Evolutionary conservation across 2,329 filamentous ascomycete species (phyloP).

Genomic region (Claviceps capensis): DNA sequence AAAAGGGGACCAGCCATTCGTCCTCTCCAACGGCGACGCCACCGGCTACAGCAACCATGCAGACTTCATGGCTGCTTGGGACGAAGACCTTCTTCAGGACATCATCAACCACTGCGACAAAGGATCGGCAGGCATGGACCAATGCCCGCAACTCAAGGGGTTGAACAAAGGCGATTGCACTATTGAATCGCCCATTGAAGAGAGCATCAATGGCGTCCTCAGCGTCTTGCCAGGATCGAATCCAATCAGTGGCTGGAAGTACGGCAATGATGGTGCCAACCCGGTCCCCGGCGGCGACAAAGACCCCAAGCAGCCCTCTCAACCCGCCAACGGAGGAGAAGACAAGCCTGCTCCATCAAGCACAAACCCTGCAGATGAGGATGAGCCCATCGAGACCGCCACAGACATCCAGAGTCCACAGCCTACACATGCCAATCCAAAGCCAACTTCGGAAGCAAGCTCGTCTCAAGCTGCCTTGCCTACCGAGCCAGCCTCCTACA

Average conservation of each 20-base stretch:
- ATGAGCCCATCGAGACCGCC: neutral
- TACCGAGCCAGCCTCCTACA: conserved; percentile 12
- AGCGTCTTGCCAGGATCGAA: conserved; percentile 40
- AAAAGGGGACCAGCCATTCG: conserved; percentile 47
- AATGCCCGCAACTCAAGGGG: conserved; percentile 35
- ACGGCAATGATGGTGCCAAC: conserved; percentile 16
- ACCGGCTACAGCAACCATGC: conserved; percentile 59
- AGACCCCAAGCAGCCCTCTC: neutral
- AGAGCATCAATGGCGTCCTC: conserved; percentile 30
- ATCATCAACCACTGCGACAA: conserved; percentile 55
- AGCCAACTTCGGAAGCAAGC: no score
- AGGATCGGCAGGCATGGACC: conserved; percentile 44
- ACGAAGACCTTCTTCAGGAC: conserved; percentile 46
- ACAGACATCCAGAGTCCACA: neutral
- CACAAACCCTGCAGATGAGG: neutral
- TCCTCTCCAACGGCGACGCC: conserved; percentile 54
- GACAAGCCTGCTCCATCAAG: conserved; percentile 2
- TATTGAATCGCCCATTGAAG: conserved; percentile 32
- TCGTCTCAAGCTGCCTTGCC: neutral
- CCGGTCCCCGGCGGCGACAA: conserved; percentile 6
- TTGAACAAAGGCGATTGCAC: conserved; percentile 39
- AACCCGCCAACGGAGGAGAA: neutral
- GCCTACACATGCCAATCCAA: neutral
- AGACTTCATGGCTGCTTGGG: conserved; percentile 65
- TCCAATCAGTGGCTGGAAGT: conserved; percentile 37